Evolutionary conservation across 2,329 filamentous ascomycete genomes (phyloP), one percentile per base, ranked within the genome.

Genomic region (Apiospora hydei): DNA sequence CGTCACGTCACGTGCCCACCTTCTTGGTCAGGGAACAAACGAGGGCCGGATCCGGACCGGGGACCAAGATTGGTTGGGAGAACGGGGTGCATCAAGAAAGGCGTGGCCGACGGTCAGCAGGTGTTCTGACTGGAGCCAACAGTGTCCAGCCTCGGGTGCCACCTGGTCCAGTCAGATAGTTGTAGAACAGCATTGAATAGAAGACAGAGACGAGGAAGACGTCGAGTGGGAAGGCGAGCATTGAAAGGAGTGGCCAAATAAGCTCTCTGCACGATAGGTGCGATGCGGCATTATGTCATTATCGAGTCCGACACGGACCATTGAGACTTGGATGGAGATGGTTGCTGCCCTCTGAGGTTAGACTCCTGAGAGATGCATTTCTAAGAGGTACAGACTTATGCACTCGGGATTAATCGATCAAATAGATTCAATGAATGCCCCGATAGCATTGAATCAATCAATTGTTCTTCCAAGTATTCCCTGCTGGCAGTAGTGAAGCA

Each of bases 1-100:
- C 57, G 57, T 64, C 57, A 64, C 57, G 30, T 64, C 57, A 64
- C 57, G 57, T 64, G 57, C 34, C 57, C 57, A 64, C 57, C 57
- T 41, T 64, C 18, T 64, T 64, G 30, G 57, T 41, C 34, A 41
- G 16, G 34, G 18, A 64, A 41, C 57, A 64, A 64, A 41, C 57
- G 18, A 64, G 10, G 11, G n/a, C 57, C 34, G 57, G 57, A 64
- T 64, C 57, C 57, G 57, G 57, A 64, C 57, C 21, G 57, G 34
- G 21, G 26, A n/a, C 53, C 57, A 41, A 41, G 30, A 64, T 64
- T 64, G 57, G 57, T n/a, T 38, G 53, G 53, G 16, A 61, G 53
- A 61, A 61, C 10, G 14, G 57, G 57, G 34, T 64, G 57, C 57
- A 41, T n/a, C 57, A 64, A 38, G n/a, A 38, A 24, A 64, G 34